phyloP scores from a whole-genome alignment of 805 yeast genomes.

The Clavispora fructus region DNA sequence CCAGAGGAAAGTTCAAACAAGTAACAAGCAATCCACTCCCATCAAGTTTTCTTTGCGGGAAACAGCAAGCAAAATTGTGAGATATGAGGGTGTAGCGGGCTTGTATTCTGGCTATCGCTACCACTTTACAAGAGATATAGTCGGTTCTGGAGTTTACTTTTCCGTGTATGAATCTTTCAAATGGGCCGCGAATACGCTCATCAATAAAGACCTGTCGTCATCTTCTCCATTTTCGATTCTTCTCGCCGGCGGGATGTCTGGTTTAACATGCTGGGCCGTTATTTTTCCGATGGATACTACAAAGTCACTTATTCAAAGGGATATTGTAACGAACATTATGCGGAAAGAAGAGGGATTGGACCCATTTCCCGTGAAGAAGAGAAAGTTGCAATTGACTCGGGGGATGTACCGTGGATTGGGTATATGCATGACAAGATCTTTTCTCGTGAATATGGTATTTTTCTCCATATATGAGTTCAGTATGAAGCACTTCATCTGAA shows the following conservation, averaged over 20 bases:
- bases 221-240: constrained; percentile 29
- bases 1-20: constrained; percentile 7
- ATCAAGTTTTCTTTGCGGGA: constrained; percentile 35
- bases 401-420: constrained; percentile 73
- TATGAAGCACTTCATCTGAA: constrained; percentile 45
- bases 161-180: constrained; percentile 73
- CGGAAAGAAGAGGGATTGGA: constrained; percentile 43
- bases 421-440: constrained; percentile 66
- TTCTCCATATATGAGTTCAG: constrained; percentile 67
- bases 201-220: constrained; percentile 11
- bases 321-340: constrained; percentile 63
- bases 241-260: constrained; percentile 75
- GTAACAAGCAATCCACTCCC: constrained; percentile 1
- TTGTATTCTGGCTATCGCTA: constrained; percentile 69
- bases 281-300: constrained; percentile 76
- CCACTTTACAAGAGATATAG: constrained; percentile 63
- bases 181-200: constrained; percentile 33
- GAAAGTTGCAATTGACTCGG: constrained; percentile 32
- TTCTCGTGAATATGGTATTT: constrained; percentile 69
- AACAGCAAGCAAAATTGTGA: constrained; percentile 43
- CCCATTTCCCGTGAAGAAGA: constrained; percentile 28
- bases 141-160: constrained; percentile 70
- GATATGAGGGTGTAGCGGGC: constrained; percentile 56
- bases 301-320: constrained; percentile 71
- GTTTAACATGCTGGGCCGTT: constrained; percentile 66